Base-by-base conservation (phyloP, 768 basidiomycete genomes). In the Russula virescens region DNA sequence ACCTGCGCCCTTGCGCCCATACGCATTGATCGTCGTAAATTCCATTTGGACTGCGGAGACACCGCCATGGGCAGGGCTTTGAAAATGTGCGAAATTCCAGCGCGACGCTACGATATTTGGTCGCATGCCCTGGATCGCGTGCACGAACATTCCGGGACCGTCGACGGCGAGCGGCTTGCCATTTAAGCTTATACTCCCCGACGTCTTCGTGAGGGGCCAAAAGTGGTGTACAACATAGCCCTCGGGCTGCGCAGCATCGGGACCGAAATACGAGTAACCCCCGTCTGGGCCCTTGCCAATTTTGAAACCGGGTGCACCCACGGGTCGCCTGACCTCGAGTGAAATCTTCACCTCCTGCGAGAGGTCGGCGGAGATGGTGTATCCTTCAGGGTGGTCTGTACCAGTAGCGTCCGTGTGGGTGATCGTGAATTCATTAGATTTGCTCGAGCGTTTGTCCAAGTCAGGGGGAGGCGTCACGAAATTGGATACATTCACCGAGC, bases 51-150 rank as follows among this genome's bases (percentile, higher is more conserved):
- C 78, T 11, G 93, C 92, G 57, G 92, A 86, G 9, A 92, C 87
- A 9, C 88, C 88, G 19, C 83, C 86, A 53, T 84, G 81, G 26
- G 83, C 78, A 19, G 78, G 74, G 70, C 89, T 89, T 73, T 93
- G 88, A 80, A 99, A 99, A 77, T 89, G 81, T 31, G 79, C 87
- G 76, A 98, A 99, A 78, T 98, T 98, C 97, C 97, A 99, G 10
- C 88, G 76, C 21, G 91, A 79, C 16, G 97, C 97, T 69, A 97
- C 85, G 60, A 93, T 82, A 75, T 99, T 91, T 53, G 96, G 94
- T 9, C 94, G 84, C 93, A 99, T 96, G 73, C 96, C 97, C 73
- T 98, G 96, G 72, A 98, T 97, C 49, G 96, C 96, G 73, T 96
- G 91, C 21, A 95, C 82, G 73, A 96, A 86, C 88, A 94, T 91